Percentiles rank a stretch among this genome's conserved stretches.
Conservation (phyloP, 192 early-diverging fungal species). For the Podila verticillata region DNA sequence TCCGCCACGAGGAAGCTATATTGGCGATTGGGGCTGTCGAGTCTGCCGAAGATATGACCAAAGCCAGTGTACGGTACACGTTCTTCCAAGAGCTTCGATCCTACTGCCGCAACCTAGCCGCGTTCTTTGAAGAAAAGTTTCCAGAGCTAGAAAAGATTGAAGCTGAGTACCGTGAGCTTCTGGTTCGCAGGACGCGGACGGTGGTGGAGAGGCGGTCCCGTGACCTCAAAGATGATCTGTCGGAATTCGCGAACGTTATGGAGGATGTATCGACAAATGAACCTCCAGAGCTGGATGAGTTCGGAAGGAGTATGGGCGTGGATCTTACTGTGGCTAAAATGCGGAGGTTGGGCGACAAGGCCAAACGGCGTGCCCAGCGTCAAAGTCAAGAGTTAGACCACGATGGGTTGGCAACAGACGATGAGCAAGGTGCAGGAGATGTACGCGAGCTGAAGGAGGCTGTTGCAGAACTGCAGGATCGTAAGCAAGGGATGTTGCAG, state of each 20-base stretch:
- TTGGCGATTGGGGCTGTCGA: slow-evolving; percentile 32
- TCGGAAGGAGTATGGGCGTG: slow-evolving; percentile 45
- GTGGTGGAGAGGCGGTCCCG: slow-evolving; percentile 43
- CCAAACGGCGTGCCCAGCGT: slow-evolving; percentile 17
- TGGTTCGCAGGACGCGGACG: slow-evolving; percentile 39
- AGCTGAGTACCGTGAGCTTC: slow-evolving; percentile 47
- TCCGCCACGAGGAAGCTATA: slow-evolving; percentile 42
- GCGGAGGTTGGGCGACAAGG: slow-evolving; percentile 42
- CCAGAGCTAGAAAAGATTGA: slow-evolving; percentile 63
- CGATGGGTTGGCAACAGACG: slow-evolving; percentile 63
- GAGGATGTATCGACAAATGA: slow-evolving; percentile 12
- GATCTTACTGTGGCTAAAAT: slow-evolving; percentile 32
- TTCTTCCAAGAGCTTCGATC: slow-evolving; percentile 62
- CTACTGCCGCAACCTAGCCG: slow-evolving; percentile 58
- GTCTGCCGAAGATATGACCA: slow-evolving; percentile 51
- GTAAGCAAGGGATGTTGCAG: slow-evolving; percentile 33
- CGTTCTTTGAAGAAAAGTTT: slow-evolving; percentile 67
- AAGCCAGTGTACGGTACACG: slow-evolving; percentile 54
- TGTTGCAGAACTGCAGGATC: slow-evolving; percentile 43
- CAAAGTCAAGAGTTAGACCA: not conserved
- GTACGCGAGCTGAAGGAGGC: slow-evolving; percentile 32
- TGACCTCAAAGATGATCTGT: slow-evolving; percentile 55
- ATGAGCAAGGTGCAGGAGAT: slow-evolving; percentile 50
- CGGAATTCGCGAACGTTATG: slow-evolving; percentile 50
- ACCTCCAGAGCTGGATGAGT: slow-evolving; percentile 50